Conservation (phyloP, 192 early-diverging fungal genomes). For the Mortierella claussenii region DNA sequence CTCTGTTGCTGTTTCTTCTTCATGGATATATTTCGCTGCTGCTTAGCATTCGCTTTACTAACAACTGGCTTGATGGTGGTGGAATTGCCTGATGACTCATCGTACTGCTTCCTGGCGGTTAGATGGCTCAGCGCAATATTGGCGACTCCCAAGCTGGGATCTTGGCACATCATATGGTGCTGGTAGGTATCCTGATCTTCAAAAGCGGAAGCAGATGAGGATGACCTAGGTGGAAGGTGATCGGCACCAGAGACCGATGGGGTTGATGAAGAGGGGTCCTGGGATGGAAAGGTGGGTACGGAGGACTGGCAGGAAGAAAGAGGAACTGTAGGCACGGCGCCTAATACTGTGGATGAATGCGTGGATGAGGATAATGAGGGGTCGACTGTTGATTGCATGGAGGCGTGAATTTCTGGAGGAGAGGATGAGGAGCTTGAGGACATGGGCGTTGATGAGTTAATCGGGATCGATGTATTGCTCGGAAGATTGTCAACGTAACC, state of each 20-base stretch:
- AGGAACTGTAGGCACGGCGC: conserved; percentile 1
- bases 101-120: conserved; percentile 15
- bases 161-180: conserved; percentile 34
- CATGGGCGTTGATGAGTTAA: conserved; percentile 19
- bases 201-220: conserved; percentile 10
- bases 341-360: conserved; percentile 1
- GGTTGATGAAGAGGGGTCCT: conserved; percentile 3
- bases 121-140: conserved; percentile 35
- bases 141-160: conserved; percentile 34
- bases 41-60: background rate
- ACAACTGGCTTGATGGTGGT: background rate
- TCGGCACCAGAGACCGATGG: conserved; percentile 1
- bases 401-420: conserved; percentile 21
- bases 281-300: conserved; percentile 8
- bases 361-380: conserved; percentile 5
- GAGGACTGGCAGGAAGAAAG: conserved; percentile 3
- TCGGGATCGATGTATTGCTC: background rate
- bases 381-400: background rate
- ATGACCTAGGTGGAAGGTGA: conserved; percentile 28
- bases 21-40: background rate
- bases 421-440: conserved; percentile 16
- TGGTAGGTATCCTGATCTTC: conserved; percentile 29
- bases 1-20: conserved; percentile 4
- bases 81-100: conserved; percentile 3
- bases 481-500: too few relatives aligned